Evolutionary conservation across 2,329 filamentous ascomycete species (phyloP).

Genomic region (Talaromyces piceae): DNA sequence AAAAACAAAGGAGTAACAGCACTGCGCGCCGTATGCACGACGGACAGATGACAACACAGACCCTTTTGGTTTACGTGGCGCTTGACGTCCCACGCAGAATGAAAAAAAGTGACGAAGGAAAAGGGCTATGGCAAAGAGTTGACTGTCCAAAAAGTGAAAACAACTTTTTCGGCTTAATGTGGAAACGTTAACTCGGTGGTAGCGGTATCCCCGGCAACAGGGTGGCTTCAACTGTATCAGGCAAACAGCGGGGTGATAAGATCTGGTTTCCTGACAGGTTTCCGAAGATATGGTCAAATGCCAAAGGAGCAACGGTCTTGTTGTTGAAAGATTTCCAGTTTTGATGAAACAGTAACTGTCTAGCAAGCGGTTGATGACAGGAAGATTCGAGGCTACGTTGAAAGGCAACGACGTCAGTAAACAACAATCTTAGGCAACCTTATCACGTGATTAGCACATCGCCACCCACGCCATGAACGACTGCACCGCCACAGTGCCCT

Average conservation of each 20-base stretch:
- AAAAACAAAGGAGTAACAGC: neutral
- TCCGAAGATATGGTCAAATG: neutral
- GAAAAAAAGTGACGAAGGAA: neutral
- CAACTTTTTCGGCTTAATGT: slow-evolving; percentile 1
- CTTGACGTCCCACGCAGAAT: neutral
- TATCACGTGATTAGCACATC: slow-evolving; percentile 2
- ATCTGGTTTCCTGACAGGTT: neutral
- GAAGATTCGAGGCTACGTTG: neutral
- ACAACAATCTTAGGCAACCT: slow-evolving; percentile 3
- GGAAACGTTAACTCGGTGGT: slow-evolving; percentile 2
- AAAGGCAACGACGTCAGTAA: slow-evolving; percentile 11
- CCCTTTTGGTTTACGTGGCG: neutral
- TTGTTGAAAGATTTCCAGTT: neutral
- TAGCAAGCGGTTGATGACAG: neutral
- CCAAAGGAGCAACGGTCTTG: neutral
- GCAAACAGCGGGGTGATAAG: neutral
- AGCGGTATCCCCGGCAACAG: slow-evolving; percentile 12
- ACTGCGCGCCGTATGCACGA: neutral
- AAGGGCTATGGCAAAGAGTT: slow-evolving; percentile 1
- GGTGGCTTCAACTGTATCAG: slow-evolving; percentile 1
- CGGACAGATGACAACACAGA: neutral
- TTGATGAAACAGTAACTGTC: neutral
- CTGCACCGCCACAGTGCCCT: neutral
- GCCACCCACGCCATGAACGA: neutral
- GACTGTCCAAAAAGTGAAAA: slow-evolving; percentile 3